Evolutionary conservation across 805 yeast genomes (phyloP), one percentile per base, ranked within the genome.

Genomic region (Hanseniaspora lindneri): DNA sequence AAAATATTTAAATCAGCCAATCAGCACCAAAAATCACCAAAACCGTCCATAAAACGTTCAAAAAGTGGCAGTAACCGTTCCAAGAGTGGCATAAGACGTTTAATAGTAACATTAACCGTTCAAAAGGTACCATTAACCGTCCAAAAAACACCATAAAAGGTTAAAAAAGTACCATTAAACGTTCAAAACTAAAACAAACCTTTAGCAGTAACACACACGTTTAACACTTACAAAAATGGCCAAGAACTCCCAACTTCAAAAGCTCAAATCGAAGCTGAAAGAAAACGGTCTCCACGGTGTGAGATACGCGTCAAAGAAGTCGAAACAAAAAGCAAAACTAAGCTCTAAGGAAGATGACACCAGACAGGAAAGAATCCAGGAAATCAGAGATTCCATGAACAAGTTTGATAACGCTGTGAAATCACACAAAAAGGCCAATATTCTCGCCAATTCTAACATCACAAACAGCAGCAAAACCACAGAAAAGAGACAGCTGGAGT

Each of bases 211-310:
- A 16, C n/a, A 27, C 6, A 14, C n/a, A n/a, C n/a, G n/a, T n/a
- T n/a, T n/a, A n/a, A n/a, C n/a, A n/a, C n/a, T n/a, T n/a, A n/a
- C n/a, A n/a, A n/a, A n/a, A 23, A 33, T 37, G 13, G 82, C 82
- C 92, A 89, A 82, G 32, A 94, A 94, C 30, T 84, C 95, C 14
- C 96, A 88, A 68, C 69, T 88, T 54, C 87, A 86, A 62, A 78
- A 76, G 68, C 72, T 87, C 48, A 86, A 82, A 58, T 88, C 79
- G 43, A 77, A 86, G 2, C 67, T 87, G 49, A 80, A 80, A 59
- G 74, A 77, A 44, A 77, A 80, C 47, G 95, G 95, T 1, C 70
- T 88, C 25, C 80, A 86, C n/a, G 95, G 95, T 0, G 94, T 82
- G 61, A 76, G 88, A 21, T 83, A 83, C 55, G 66, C 70, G 43